Conservation (phyloP, 2,329 filamentous ascomycete genomes). For the Diaporthe nobilis region DNA sequence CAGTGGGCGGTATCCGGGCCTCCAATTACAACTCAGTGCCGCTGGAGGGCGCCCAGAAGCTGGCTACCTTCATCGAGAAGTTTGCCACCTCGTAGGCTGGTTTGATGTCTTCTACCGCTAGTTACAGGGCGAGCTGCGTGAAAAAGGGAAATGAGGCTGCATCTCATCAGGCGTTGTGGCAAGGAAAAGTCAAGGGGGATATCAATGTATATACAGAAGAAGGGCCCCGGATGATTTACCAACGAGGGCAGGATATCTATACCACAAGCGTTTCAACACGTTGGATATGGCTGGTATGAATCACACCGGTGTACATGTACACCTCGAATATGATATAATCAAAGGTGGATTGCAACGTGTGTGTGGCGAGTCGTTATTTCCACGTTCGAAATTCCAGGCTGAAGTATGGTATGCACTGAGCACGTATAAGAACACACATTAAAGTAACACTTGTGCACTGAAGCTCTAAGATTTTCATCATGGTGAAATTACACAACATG, state of each 20-base stretch:
- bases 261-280: slow-evolving; percentile 25
- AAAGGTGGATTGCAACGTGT: neutral
- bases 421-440: too few relatives aligned
- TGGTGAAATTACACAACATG: too few relatives aligned
- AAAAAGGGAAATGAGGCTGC: neutral
- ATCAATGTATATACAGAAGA: slow-evolving; percentile 12
- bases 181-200: neutral
- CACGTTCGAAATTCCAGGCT: too few relatives aligned
- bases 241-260: neutral
- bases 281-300: neutral
- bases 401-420: too few relatives aligned
- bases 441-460: too few relatives aligned
- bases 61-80: slow-evolving; percentile 72
- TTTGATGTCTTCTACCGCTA: neutral
- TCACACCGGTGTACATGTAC: neutral
- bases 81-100: slow-evolving; percentile 58
- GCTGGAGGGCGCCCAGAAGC: slow-evolving; percentile 75
- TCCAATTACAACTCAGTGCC: slow-evolving; percentile 92
- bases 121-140: neutral
- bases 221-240: neutral
- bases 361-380: neutral
- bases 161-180: slow-evolving; percentile 21
- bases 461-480: too few relatives aligned
- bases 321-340: neutral
- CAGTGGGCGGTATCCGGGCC: slow-evolving; percentile 86